Evolutionary conservation across 2,329 filamentous ascomycete genomes (phyloP).

Genomic region (Cladophialophora yegresii): DNA sequence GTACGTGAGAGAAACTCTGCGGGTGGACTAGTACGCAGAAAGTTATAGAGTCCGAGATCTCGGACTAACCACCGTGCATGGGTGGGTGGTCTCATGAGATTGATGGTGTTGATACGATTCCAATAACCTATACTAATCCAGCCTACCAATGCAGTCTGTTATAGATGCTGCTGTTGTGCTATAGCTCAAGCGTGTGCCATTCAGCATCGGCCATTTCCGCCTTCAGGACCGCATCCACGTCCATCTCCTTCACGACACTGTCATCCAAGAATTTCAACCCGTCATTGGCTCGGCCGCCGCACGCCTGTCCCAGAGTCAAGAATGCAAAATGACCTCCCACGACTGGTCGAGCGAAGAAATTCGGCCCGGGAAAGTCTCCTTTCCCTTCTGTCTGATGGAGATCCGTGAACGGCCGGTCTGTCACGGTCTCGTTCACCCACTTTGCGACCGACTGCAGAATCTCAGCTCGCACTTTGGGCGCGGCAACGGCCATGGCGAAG

Average conservation of each 20-base stretch:
- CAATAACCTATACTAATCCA: not conserved
- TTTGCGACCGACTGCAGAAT: slow-evolving; percentile 72
- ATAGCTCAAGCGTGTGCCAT: slow-evolving; percentile 15
- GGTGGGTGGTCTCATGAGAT: not conserved
- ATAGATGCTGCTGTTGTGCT: not conserved
- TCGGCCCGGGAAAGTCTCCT: slow-evolving; percentile 71
- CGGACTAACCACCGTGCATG: not conserved
- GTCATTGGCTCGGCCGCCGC: slow-evolving; percentile 66
- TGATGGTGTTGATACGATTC: not conserved
- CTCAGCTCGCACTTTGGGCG: slow-evolving; percentile 62
- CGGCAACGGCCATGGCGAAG: slow-evolving; percentile 78
- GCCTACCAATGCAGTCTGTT: no score
- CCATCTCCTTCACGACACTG: slow-evolving; percentile 31
- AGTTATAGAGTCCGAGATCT: not conserved
- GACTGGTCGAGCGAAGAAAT: slow-evolving; percentile 80
- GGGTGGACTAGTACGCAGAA: no score
- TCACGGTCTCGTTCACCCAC: slow-evolving; percentile 83
- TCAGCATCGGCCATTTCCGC: slow-evolving; percentile 26
- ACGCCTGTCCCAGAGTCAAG: slow-evolving; percentile 76
- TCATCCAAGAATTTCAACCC: slow-evolving; percentile 56
- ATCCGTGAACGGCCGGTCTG: slow-evolving; percentile 76
- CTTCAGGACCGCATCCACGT: slow-evolving; percentile 30
- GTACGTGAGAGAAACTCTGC: no score
- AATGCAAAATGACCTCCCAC: slow-evolving; percentile 85
- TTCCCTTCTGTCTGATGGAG: slow-evolving; percentile 75